phyloP scores from a whole-genome alignment of 306 rosid species.

The Aeschynomene evenia region DNA sequence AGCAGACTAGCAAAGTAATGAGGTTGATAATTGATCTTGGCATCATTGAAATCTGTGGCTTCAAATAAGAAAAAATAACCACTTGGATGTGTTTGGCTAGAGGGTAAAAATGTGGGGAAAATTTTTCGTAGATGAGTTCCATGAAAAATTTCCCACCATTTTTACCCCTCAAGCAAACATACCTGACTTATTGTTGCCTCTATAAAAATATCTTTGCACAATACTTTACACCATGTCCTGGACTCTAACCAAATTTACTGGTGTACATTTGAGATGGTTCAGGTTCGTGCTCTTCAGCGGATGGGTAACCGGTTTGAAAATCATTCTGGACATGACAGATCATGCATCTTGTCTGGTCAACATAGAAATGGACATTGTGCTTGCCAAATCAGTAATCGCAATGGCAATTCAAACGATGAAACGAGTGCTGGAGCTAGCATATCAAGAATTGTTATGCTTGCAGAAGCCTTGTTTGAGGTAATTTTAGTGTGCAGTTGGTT shows the following conservation, averaged over 20 bases:
- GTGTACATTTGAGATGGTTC: slow-evolving; percentile 30
- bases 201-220: neutral
- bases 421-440: slow-evolving; percentile 92
- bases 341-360: slow-evolving; percentile 88
- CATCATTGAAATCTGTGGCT: neutral
- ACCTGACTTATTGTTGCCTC: neutral
- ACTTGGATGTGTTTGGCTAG: too few relatives aligned
- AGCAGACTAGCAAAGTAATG: neutral
- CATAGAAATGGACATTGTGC: slow-evolving; percentile 89
- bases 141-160: too few relatives aligned
- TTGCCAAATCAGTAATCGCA: slow-evolving; percentile 60
- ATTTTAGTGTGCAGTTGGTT: slow-evolving; percentile 22
- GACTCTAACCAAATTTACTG: slow-evolving; percentile 18
- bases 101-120: too few relatives aligned
- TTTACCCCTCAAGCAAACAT: too few relatives aligned
- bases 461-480: slow-evolving; percentile 99
- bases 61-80: neutral
- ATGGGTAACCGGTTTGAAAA: slow-evolving; percentile 94
- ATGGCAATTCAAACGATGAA: slow-evolving; percentile 59
- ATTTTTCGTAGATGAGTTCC: too few relatives aligned
- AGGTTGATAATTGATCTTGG: neutral
- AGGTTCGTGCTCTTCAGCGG: slow-evolving; percentile 99
- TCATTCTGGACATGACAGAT: slow-evolving; percentile 91
- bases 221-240: neutral
- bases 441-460: slow-evolving; percentile 97